These are phyloP conservation scores for Setaria italica DNA, from an alignment of 202 grass and related monocot species.

Conservation along the genomic window DNA sequence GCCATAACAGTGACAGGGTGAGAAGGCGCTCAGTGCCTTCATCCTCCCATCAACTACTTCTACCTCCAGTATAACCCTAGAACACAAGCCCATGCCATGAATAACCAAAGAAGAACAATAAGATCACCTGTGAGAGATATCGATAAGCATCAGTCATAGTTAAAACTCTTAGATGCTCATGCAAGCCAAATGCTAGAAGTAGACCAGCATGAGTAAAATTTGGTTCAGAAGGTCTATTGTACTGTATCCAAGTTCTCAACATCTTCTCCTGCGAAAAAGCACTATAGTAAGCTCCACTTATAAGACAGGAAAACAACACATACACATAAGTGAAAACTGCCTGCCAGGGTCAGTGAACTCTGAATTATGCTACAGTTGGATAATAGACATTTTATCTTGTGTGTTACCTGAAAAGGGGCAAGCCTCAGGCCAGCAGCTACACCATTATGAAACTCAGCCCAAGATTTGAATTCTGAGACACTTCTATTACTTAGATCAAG, in stretches of 20 bases:
- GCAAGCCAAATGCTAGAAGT: constrained; percentile 93
- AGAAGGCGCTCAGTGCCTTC: not conserved
- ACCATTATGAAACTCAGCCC: constrained; percentile 98
- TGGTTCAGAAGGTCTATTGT: constrained; percentile 91
- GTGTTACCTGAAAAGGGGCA: constrained; percentile 90
- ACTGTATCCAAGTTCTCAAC: constrained; percentile 96
- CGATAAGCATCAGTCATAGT: constrained; percentile 84
- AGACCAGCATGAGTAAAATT: constrained; percentile 94
- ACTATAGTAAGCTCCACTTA: constrained; percentile 30
- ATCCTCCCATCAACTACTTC: not conserved
- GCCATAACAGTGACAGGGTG: not conserved
- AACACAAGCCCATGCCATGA: not conserved
- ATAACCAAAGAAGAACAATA: constrained; percentile 34
- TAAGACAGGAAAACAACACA: constrained; percentile 42
- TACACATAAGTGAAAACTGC: constrained; percentile 22
- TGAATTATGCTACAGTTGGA: constrained; percentile 31
- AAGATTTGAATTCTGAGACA: constrained; percentile 86
- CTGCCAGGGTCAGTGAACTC: constrained; percentile 6
- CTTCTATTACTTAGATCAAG: constrained; percentile 84
- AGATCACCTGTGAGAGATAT: constrained; percentile 84
- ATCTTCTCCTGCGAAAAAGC: constrained; percentile 81
- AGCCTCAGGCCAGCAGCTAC: constrained; percentile 94
- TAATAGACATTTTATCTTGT: constrained; percentile 11
- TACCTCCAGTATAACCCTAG: not conserved
- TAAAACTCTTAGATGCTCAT: constrained; percentile 82